Base-by-base conservation (phyloP, 495 filamentous ascomycete species). In the Aspergillus diversus region DNA sequence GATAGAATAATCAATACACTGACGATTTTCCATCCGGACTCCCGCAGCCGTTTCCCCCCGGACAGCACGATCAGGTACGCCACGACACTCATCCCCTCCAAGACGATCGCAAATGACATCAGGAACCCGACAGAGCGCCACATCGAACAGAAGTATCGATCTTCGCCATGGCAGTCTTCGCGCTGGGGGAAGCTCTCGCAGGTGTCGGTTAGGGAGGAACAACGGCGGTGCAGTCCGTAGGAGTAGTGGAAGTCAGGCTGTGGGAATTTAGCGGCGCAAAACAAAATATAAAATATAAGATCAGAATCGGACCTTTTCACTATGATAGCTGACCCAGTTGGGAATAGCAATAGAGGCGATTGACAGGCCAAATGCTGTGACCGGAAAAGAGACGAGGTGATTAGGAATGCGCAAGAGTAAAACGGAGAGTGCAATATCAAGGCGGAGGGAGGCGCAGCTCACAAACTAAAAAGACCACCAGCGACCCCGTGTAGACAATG, bases 51-150 rank as follows among this genome's bases (percentile, higher is more conserved):
- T 71, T 90, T 90, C 21, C 93, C 93, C 11, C 94, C 92, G 2
- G 80, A 76, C 59, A 97, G 73, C 37, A 96, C 85, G 21, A 92
- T 83, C 49, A 89, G 66, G 73, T 91, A 96, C 4, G 88, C 83
- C 12, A 96, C 87, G 15, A 96, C 71, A 48, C 85, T 87, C 56
- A 89, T 89, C 16, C 90, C 83, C 76, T 97, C 86, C 33, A 93
- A 65, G 42, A 96, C 85, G 37, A 91, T 81, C 31, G 90, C 84
- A 65, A 97, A 90, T 57, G 84, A 89, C 86, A 96, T 92, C 57
- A 96, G 77, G 73, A 96, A 97, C 9, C 90, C 92, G 59, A 92
- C 86, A 47, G 87, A 89, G 35, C 91, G 85, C 94, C 94, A 98
- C 85, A 96, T 90, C 63, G 86, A 89, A 77, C 94, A 97, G 81